Evolutionary conservation across 352 stramenopile species (phyloP).

Genomic region (Globisporangium acanthophoron): DNA sequence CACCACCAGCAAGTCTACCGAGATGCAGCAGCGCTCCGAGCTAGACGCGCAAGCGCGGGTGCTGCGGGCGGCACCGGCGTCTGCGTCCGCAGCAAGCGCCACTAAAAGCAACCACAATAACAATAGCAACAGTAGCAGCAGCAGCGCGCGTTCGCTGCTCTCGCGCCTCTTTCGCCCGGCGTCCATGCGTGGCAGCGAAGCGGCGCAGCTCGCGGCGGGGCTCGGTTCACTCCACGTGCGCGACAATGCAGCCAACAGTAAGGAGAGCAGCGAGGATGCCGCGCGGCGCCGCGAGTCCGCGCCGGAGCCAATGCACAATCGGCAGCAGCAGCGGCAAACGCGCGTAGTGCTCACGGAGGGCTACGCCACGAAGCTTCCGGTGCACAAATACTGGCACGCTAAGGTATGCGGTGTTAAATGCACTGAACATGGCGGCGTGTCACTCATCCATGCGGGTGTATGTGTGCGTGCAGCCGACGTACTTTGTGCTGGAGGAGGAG

Average conservation of each 20-base stretch:
- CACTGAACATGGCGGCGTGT: neutral
- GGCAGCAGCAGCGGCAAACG: neutral
- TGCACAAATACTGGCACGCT: constrained; percentile 53
- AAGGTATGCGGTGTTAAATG: constrained; percentile 19
- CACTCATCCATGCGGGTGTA: neutral
- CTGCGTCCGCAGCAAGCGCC: neutral
- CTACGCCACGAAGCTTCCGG: constrained; percentile 40
- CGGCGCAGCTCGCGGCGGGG: constrained; percentile 1
- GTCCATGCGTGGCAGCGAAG: constrained; percentile 2
- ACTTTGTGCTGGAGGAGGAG: constrained; percentile 52
- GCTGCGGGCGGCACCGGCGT: constrained; percentile 5
- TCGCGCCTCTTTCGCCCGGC: constrained; percentile 20
- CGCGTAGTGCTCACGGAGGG: constrained; percentile 40
- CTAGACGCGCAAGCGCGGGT: constrained; percentile 7
- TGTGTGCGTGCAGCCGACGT: constrained; percentile 19
- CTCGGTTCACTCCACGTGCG: constrained; percentile 5
- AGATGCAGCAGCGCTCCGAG: no score
- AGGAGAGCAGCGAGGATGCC: neutral
- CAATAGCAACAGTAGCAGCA: neutral
- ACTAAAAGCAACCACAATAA: neutral
- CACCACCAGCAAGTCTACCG: no score
- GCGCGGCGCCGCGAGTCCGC: constrained; percentile 1
- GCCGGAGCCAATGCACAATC: neutral
- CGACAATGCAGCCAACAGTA: neutral
- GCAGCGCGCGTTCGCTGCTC: constrained; percentile 14